Evolutionary conservation across 2,329 filamentous ascomycete genomes (phyloP).

Genomic region (Fusarium aywerte): DNA sequence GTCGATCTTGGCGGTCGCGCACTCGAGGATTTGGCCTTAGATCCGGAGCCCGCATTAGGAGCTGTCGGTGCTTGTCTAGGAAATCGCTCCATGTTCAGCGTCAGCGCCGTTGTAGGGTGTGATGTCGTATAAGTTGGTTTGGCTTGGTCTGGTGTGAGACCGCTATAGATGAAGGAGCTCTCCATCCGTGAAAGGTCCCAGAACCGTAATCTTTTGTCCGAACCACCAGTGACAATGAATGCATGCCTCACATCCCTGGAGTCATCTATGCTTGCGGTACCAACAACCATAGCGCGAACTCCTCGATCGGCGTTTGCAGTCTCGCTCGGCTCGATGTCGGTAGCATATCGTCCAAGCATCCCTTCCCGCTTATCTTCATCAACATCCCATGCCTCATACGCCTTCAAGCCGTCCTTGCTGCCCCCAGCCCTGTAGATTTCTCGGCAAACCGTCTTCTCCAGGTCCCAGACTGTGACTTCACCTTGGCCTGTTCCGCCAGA

Average conservation of each 20-base stretch:
- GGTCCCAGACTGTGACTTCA: slow-evolving; percentile 94
- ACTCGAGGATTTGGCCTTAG: slow-evolving; percentile 47
- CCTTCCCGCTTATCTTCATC: slow-evolving; percentile 90
- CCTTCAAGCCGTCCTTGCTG: slow-evolving; percentile 68
- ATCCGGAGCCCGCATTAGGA: slow-evolving; percentile 47
- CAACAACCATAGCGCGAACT: slow-evolving; percentile 79
- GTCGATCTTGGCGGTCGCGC: slow-evolving; percentile 75
- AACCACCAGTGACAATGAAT: slow-evolving; percentile 87
- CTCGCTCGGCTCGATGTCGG: slow-evolving; percentile 71
- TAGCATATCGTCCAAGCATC: slow-evolving; percentile 87
- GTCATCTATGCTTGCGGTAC: slow-evolving; percentile 76
- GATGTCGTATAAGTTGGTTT: slow-evolving; percentile 77
- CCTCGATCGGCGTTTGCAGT: slow-evolving; percentile 69
- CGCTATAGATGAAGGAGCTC: slow-evolving; percentile 82
- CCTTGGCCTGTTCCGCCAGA: slow-evolving; percentile 87
- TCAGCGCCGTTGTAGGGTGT: slow-evolving; percentile 71
- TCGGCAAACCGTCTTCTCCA: slow-evolving; percentile 88
- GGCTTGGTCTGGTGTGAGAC: slow-evolving; percentile 74
- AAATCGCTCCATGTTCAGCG: slow-evolving; percentile 73
- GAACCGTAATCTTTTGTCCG: slow-evolving; percentile 90
- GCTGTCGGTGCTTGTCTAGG: slow-evolving; percentile 53
- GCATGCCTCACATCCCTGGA: slow-evolving; percentile 79
- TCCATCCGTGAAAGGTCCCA: slow-evolving; percentile 89
- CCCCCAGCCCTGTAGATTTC: slow-evolving; percentile 84
- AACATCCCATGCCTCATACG: slow-evolving; percentile 86